Conservation (phyloP, 768 basidiomycete species). For the Dendrothele bispora region DNA sequence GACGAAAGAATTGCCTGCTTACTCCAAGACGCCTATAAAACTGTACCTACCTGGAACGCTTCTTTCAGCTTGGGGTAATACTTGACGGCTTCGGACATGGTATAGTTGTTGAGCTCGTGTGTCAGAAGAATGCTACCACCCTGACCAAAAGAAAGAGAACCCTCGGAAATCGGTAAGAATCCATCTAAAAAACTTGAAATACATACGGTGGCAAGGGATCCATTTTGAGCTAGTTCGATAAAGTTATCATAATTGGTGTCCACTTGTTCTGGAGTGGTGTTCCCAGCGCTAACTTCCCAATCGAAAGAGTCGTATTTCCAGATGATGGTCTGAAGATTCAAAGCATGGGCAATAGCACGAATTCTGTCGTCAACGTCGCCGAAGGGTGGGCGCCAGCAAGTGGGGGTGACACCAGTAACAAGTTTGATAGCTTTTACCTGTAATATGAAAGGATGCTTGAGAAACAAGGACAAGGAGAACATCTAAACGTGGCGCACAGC, state of each 20-base stretch:
- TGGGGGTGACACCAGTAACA: constrained; percentile 54
- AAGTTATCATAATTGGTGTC: constrained; percentile 56
- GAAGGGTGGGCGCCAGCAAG: constrained; percentile 66
- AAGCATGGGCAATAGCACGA: constrained; percentile 63
- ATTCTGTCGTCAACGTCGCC: constrained; percentile 78
- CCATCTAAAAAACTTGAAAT: background rate
- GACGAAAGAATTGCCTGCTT: background rate
- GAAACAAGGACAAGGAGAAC: background rate
- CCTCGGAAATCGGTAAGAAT: background rate
- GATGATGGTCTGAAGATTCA: constrained; percentile 70
- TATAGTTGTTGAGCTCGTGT: constrained; percentile 61
- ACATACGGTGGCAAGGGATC: constrained; percentile 38
- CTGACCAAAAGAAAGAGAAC: constrained; percentile 20
- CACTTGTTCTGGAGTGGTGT: constrained; percentile 41
- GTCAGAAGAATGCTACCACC: constrained; percentile 52
- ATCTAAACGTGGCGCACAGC: background rate
- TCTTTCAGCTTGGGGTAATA: constrained; percentile 44
- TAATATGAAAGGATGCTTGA: background rate
- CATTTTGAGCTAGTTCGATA: constrained; percentile 43
- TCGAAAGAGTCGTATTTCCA: constrained; percentile 62
- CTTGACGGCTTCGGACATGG: constrained; percentile 58
- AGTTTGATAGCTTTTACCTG: constrained; percentile 55
- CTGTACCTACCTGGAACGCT: constrained; percentile 42
- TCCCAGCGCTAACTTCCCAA: constrained; percentile 39
- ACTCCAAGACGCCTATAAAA: background rate